Evolutionary conservation across 805 yeast genomes (phyloP), one percentile per base, ranked within the genome.

Genomic region (Spathaspora arborariae): DNA sequence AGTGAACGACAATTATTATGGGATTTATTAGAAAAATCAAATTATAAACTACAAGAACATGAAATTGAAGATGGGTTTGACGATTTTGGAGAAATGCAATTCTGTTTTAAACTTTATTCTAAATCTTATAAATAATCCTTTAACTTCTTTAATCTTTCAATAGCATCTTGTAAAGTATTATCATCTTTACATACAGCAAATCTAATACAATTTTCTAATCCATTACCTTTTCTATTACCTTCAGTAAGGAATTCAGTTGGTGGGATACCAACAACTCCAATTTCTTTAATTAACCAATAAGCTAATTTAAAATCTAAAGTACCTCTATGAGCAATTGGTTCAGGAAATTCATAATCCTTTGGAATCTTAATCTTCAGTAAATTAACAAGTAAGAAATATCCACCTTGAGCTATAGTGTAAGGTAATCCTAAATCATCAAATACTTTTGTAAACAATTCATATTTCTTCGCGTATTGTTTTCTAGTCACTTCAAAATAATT

Each of bases 171-270:
- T 53, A 94, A 75, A 49, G 88, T 75, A 4, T 71, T 76, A 61
- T 94, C 95, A 56, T 87, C 96, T 70, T 94, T 94, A 75, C 99
- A 94, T 16, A 94, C 95, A 13, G 99, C 98, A 64, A 94, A 91
- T 60, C 99, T 82, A 51, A 94, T 72, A 61, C 89, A 80, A 56
- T 88, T 84, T 61, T 91, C 96, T 46, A 92, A 90, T 15, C 84
- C 81, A 46, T 79, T 72, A 26, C 86, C 90, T 18, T 51, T 50
- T 55, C 73, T 65, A 53, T 85, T 82, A 49, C 79, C 82, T 8
- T 81, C 78, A 39, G 82, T 77, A 58, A 88, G 81, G 60, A 94
- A 94, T 66, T 92, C 98, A n/a, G 96, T 85, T 22, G 98, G 98
- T 9, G 99, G 99, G 53, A 94, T 94, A 3, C 96, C 85, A 18